Conservation (phyloP, 2,329 filamentous ascomycete species). For the Aspergillus fructus region DNA sequence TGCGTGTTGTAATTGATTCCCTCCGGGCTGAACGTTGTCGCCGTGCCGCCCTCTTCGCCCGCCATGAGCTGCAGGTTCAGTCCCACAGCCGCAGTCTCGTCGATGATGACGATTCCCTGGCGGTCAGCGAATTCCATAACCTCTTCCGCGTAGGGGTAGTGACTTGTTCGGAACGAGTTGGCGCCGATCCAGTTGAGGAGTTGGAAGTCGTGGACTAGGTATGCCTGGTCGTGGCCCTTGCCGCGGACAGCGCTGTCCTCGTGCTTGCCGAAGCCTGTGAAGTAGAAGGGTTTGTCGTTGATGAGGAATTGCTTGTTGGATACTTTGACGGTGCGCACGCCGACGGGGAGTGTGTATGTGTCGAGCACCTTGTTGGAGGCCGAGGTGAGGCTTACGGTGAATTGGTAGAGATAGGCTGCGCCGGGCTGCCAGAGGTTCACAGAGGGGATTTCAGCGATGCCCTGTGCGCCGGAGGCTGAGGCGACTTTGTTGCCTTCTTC, state of each 20-base stretch:
- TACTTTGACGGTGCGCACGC: not conserved
- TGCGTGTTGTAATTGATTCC: not conserved
- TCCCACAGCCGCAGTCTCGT: not conserved
- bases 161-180: slow-evolving; percentile 32
- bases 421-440: slow-evolving; percentile 2
- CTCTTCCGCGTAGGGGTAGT: slow-evolving; percentile 29
- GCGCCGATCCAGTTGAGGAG: slow-evolving; percentile 31
- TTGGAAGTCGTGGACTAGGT: slow-evolving; percentile 33
- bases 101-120: not conserved
- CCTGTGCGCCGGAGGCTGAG: slow-evolving; percentile 13
- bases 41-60: no score
- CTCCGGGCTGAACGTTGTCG: not conserved
- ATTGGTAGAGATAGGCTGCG: not conserved
- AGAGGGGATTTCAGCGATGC: not conserved
- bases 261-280: slow-evolving; percentile 2
- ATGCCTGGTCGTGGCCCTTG: slow-evolving; percentile 28
- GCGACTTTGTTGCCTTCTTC: not conserved
- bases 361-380: not conserved
- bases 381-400: not conserved
- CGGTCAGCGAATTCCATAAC: not conserved
- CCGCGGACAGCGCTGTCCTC: not conserved
- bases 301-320: not conserved
- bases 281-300: slow-evolving; percentile 1
- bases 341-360: not conserved
- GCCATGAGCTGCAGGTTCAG: not conserved